A percentile compares a stretch with the other conserved stretches of the same genome.
Evolutionary conservation across 192 early-diverging fungal species (phyloP).

Genomic region (Mortierella antarctica): DNA sequence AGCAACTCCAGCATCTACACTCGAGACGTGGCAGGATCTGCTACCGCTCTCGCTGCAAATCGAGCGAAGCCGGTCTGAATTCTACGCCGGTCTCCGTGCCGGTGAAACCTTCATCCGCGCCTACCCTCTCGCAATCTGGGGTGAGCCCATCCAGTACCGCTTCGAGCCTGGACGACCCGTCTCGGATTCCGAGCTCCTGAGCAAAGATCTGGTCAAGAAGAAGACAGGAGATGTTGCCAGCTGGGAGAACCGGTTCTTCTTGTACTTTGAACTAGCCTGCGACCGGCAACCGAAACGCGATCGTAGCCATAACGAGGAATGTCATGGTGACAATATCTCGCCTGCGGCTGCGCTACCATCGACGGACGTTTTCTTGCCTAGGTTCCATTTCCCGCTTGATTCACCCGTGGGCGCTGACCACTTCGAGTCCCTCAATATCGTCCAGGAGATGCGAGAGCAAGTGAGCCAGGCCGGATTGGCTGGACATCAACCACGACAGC

Average conservation of each 20-base stretch:
- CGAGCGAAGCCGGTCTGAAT: constrained; percentile 33
- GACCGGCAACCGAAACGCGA: constrained; percentile 14
- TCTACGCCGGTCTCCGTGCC: constrained; percentile 35
- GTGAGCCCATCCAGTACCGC: constrained; percentile 30
- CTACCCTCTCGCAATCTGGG: constrained; percentile 41
- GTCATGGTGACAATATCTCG: background rate
- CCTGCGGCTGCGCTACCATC: background rate
- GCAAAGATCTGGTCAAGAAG: constrained; percentile 6
- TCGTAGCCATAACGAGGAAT: background rate
- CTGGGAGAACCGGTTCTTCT: constrained; percentile 37
- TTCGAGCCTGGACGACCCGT: constrained; percentile 46
- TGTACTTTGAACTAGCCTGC: constrained; percentile 20
- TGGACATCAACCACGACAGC: background rate
- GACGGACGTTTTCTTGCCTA: constrained; percentile 40
- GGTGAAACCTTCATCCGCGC: constrained; percentile 41
- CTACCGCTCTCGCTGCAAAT: constrained; percentile 34
- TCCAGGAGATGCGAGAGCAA: constrained; percentile 23
- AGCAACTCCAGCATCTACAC: background rate
- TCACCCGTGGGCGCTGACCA: constrained; percentile 29
- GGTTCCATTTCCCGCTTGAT: constrained; percentile 40
- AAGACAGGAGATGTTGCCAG: constrained; percentile 28
- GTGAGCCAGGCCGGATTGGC: background rate
- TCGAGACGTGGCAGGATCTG: constrained; percentile 34
- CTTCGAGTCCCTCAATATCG: constrained; percentile 31
- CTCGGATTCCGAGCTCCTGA: constrained; percentile 8